Evolutionary conservation across 2,329 filamentous ascomycete species (phyloP), one percentile per base, ranked within the genome.

Genomic region (Cyclaneusma minus): DNA sequence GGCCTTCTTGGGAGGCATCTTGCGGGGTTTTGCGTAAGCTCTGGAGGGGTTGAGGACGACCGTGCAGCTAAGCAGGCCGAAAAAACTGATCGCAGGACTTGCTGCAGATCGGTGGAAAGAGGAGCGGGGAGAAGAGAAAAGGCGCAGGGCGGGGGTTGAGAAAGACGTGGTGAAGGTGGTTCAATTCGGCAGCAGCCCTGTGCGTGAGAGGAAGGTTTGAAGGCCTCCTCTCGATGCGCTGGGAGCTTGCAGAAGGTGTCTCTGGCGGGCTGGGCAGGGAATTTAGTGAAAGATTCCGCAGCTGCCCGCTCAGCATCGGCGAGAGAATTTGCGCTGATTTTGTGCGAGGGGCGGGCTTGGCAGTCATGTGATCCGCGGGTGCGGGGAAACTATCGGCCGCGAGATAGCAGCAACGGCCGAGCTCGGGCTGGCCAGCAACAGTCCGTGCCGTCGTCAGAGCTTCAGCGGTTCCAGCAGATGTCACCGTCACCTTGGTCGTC

Each of bases 1-100:
- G 28, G 60, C 63, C 62, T 95, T 95, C 70, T 98, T 98, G 54
- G 89, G 89, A 59, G 83, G 67, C 89, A 98, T 98, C 54, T 71
- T 84, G 52, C 55, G 64, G 54, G 56, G 62, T 54, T 41, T 68
- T 47, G 63, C 61, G 62, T 72, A 73, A 41, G 49, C 54, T 47
- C 67, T 59, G 48, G 52, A 58, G 40, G 59, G 54, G 52, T 58
- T 54, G 24, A 62, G 40, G 47, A 55, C 42, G 42, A 46, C 44
- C 39, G 43, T 43, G 47, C 41, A 43, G 41, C 36, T 39, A 49
- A 47, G 41, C 43, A 46, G 44, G 43, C 41, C 42, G 34, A 38
- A 33, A 27, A 35, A 30, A 30, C 42, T 43, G 48, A 50, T 40
- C 38, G 49, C 55, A 58, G 57, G 55, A 41, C 55, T 58, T 56